Evolutionary conservation across 2,329 filamentous ascomycete species (phyloP).

Genomic region (Diaporthe ilicicola): DNA sequence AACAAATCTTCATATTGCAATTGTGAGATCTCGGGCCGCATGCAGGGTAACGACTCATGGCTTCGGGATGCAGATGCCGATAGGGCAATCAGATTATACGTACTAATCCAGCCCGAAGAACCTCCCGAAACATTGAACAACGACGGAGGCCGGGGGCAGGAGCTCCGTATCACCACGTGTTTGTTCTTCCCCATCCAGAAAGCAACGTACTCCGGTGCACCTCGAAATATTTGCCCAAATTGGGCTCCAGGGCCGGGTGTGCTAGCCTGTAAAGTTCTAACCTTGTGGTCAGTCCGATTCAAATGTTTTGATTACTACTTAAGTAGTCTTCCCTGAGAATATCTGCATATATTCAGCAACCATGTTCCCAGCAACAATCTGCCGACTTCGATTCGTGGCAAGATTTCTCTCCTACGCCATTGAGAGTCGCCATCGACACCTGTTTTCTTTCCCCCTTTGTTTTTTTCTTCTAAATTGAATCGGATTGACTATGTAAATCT

Average conservation of each 20-base stretch:
- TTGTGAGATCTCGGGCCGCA: background rate
- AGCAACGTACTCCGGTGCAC: background rate
- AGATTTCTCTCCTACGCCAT: no score
- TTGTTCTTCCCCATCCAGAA: background rate
- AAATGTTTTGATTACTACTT: no score
- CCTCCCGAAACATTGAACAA: background rate
- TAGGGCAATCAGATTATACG: background rate
- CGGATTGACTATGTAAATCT: no score
- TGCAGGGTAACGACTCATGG: background rate
- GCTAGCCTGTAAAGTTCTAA: background rate
- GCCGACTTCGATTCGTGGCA: no score
- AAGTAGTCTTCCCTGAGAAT: no score
- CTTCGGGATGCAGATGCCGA: background rate
- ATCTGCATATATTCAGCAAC: background rate
- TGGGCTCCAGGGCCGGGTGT: background rate
- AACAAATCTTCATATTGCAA: background rate
- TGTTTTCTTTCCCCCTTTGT: no score
- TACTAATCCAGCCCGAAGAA: background rate
- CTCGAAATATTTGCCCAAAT: background rate
- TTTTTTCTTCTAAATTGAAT: no score
- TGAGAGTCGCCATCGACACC: no score
- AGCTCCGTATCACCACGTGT: background rate
- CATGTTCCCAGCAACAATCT: no score
- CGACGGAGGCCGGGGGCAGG: background rate
- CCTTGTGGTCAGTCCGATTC: background rate